phyloP scores from a whole-genome alignment of 192 early-diverging fungal species.

The Dissophora globulifera region DNA sequence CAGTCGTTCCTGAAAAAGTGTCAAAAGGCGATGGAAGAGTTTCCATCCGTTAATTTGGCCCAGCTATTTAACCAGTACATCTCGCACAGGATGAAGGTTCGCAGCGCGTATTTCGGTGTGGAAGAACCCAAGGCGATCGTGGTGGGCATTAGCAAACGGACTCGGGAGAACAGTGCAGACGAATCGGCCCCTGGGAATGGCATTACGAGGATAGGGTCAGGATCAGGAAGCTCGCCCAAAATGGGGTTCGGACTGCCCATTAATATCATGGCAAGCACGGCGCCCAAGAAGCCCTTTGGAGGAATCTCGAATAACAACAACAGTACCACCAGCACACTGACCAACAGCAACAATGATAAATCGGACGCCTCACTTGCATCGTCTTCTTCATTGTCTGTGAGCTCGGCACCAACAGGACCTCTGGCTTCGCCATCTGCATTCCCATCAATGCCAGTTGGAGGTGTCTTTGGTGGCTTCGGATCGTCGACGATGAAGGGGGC shows the following conservation, averaged over 20 bases:
- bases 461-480: slow-evolving; percentile 7
- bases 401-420: background rate
- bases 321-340: no score
- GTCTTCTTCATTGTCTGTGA: background rate
- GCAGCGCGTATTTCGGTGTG: slow-evolving; percentile 6
- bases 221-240: slow-evolving; percentile 1
- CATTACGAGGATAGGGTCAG: background rate
- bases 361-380: background rate
- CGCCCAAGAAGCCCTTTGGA: slow-evolving; percentile 1
- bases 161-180: background rate
- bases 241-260: slow-evolving; percentile 16
- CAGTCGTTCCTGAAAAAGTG: slow-evolving; percentile 26
- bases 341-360: background rate
- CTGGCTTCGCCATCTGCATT: slow-evolving; percentile 1
- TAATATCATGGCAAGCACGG: slow-evolving; percentile 5
- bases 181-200: background rate
- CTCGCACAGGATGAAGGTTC: slow-evolving; percentile 11
- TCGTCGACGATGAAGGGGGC: slow-evolving; percentile 34
- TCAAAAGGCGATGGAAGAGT: slow-evolving; percentile 24
- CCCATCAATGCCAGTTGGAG: background rate
- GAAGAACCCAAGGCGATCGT: slow-evolving; percentile 21
- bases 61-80: slow-evolving; percentile 26
- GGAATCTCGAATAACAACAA: background rate
- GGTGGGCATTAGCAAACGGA: background rate
- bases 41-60: slow-evolving; percentile 23